Percentiles rank a stretch among this genome's conserved stretches.
Evolutionary conservation across 177 flowering plant species (phyloP).

Genomic region (Telopea speciosissima): DNA sequence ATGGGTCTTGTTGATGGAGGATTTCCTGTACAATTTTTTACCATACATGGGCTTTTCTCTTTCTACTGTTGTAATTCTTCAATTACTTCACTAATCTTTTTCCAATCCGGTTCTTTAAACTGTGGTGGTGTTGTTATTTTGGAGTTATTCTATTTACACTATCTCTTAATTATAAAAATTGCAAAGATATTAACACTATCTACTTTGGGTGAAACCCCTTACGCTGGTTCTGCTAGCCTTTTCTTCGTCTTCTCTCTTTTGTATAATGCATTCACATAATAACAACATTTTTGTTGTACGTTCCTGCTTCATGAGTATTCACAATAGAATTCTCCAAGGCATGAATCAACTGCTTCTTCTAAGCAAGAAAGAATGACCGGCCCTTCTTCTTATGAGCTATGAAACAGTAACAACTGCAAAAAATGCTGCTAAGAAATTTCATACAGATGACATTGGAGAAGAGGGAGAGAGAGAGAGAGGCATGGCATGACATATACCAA

Average conservation of each 20-base stretch:
- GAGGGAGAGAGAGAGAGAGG: no score
- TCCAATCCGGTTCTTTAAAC: no score
- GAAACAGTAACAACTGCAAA: conserved; percentile 7
- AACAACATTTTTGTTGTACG: conserved; percentile 11
- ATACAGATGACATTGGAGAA: conserved; percentile 8
- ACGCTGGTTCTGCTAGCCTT: conserved; percentile 10
- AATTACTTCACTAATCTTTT: no score
- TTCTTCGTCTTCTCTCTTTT: conserved; percentile 15
- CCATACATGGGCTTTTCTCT: no score
- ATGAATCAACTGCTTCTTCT: no score
- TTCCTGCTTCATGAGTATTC: no score
- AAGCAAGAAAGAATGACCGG: conserved; percentile 21
- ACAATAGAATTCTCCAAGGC: no score
- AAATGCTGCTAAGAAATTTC: conserved; percentile 6
- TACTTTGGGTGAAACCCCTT: conserved; percentile 9
- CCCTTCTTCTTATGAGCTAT: conserved; percentile 18
- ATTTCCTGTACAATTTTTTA: no score
- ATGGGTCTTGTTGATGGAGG: no score
- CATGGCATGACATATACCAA: conserved; percentile 2
- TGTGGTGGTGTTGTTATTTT: no score
- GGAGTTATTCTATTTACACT: no score
- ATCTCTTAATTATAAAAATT: conserved; percentile 25
- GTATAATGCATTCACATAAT: conserved; percentile 11
- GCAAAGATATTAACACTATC: conserved; percentile 17
- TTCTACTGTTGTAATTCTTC: no score